Base-by-base conservation (phyloP, 1,284 basidiomycete species). In the Nidula niveotomentosa region DNA sequence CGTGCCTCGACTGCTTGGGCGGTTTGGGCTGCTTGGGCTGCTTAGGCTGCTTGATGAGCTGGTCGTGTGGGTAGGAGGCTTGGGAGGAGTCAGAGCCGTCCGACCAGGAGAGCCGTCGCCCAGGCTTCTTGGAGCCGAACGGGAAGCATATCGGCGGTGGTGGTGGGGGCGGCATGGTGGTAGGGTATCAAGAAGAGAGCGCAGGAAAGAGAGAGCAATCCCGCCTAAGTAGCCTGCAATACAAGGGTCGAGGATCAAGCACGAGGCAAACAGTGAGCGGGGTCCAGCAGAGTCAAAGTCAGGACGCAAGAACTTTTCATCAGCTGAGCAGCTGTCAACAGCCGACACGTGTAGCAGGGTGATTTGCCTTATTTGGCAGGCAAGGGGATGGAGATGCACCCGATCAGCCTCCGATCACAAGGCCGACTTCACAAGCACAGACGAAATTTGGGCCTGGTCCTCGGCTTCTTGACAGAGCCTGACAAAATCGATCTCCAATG, bases 81-180 rank as follows among this genome's bases (percentile, higher is more conserved):
- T 54, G 57, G 49, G 65, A 66, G 49, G 65, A 47, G 37, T 69
- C 69, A 45, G 73, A 65, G 49, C 23, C 23, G 23, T 70, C 74
- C 1, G 76, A 74, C 65, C 72, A 74, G 13, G 76, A 79, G 47
- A 77, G 69, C 55, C 76, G 72, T 44, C 76, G 72, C 52, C 67
- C 67, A 49, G 69, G 67, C 63, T 79, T 80, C 47, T 71, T 73
- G 57, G 74, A 73, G 1, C 69, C 63, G 65, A 82, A 84, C 7
- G 84, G 84, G 30, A 85, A 72, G 58, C 82, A 85, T 55, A 84
- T 70, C 10, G 82, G 83, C 1, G 82, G 82, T 0, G 82, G 80
- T 0, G 82, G 81, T 7, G 76, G 76, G 0, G 80, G 79, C 13
- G 80, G 77, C 61, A 62, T 66, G 61, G 58, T 62, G 59, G 63